Conservation (phyloP, 257 asterid species). For the Paulownia fortunei region DNA sequence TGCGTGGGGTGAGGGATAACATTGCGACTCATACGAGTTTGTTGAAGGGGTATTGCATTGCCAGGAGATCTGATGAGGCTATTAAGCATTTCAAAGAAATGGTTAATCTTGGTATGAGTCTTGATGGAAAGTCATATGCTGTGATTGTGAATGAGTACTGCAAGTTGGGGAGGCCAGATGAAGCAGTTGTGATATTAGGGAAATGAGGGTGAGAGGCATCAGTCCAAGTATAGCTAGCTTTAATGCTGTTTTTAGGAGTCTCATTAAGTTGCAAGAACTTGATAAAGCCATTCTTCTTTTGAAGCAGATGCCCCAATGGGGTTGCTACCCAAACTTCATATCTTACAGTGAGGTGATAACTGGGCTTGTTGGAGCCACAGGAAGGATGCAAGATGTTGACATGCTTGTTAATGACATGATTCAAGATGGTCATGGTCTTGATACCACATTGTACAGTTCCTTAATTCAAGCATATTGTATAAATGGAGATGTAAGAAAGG, state of each 20-base stretch:
- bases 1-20: slow-evolving; percentile 47
- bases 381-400: slow-evolving; percentile 49
- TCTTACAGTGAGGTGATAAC: slow-evolving; percentile 46
- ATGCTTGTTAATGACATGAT: slow-evolving; percentile 46
- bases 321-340: slow-evolving; percentile 47
- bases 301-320: slow-evolving; percentile 49
- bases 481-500: slow-evolving; percentile 42
- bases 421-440: slow-evolving; percentile 39
- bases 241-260: slow-evolving; percentile 47
- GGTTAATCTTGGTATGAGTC: slow-evolving; percentile 42
- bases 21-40: slow-evolving; percentile 50
- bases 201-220: slow-evolving; percentile 46
- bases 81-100: slow-evolving; percentile 53
- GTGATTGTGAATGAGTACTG: slow-evolving; percentile 49
- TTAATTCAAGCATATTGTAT: slow-evolving; percentile 41
- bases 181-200: slow-evolving; percentile 45
- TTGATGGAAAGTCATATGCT: slow-evolving; percentile 44
- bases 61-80: slow-evolving; percentile 51
- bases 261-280: slow-evolving; percentile 31
- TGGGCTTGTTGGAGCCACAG: slow-evolving; percentile 36
- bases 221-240: slow-evolving; percentile 36
- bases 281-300: slow-evolving; percentile 43
- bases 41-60: slow-evolving; percentile 55
- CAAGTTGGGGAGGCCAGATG: slow-evolving; percentile 52
- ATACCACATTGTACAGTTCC: slow-evolving; percentile 51